A percentile compares a stretch with the other conserved stretches of the same genome.
phyloP scores from a whole-genome alignment of 1,284 basidiomycete species.

The Dichomitus squalens region DNA sequence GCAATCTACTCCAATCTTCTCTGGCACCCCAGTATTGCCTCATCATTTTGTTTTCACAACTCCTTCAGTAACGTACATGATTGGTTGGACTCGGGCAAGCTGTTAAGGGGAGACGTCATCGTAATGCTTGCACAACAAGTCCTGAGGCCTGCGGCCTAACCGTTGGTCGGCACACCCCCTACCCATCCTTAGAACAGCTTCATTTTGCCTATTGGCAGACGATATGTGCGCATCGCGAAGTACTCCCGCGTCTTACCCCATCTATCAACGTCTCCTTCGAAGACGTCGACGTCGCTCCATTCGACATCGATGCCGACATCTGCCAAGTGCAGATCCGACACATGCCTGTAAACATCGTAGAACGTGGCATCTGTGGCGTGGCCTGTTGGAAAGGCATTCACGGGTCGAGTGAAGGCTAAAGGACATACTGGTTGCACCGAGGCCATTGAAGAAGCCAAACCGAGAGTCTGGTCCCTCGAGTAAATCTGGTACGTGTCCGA shows the following conservation, averaged over 20 bases:
- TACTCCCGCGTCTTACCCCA: constrained; percentile 78
- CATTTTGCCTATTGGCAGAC: constrained; percentile 59
- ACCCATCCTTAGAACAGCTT: constrained; percentile 15
- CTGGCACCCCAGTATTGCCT: too few species aligned
- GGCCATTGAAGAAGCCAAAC: constrained; percentile 97
- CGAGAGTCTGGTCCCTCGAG: constrained; percentile 76
- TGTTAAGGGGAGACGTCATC: too few species aligned
- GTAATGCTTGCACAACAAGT: too few species aligned
- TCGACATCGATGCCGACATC: constrained; percentile 75
- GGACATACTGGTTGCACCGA: constrained; percentile 87
- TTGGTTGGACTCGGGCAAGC: too few species aligned
- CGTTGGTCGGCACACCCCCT: not conserved
- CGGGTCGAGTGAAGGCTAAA: not conserved
- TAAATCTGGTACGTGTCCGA: constrained; percentile 81
- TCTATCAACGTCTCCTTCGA: constrained; percentile 45
- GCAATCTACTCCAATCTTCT: too few species aligned
- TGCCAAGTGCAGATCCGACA: constrained; percentile 85
- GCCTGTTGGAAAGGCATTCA: constrained; percentile 2
- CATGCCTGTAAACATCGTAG: constrained; percentile 90
- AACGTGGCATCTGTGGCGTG: constrained; percentile 71
- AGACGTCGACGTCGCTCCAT: constrained; percentile 77
- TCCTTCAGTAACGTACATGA: too few species aligned
- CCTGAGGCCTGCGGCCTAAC: too few species aligned
- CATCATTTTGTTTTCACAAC: too few species aligned
- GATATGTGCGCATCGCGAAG: constrained; percentile 69